These are phyloP conservation scores for Aspergillus proliferans DNA, from an alignment of 2,329 filamentous ascomycete genomes.

Conservation along the genomic window DNA sequence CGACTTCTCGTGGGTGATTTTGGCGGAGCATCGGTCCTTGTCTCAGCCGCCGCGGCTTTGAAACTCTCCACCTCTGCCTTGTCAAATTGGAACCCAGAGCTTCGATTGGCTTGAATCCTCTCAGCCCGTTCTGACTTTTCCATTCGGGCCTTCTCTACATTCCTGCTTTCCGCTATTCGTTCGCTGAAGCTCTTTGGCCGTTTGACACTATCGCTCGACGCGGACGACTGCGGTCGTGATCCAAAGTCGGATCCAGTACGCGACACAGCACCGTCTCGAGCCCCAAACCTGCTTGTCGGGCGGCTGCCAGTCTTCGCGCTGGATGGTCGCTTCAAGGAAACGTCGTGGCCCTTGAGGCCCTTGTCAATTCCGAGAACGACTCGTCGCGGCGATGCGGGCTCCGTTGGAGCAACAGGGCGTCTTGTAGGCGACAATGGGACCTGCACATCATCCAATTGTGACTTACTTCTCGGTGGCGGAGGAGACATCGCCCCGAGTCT, in stretches of 20 bases:
- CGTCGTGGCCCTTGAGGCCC: conserved; percentile 69
- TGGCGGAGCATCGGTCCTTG: conserved; percentile 16
- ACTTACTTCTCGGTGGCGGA: conserved; percentile 9
- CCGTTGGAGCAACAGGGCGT: conserved; percentile 40
- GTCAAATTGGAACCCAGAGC: conserved; percentile 38
- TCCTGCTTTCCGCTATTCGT: conserved; percentile 64
- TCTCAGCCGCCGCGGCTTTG: conserved; percentile 32
- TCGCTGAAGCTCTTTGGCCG: conserved; percentile 69
- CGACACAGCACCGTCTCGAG: conserved; percentile 20
- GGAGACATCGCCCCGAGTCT: conserved; percentile 10
- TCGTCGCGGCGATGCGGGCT: conserved; percentile 69
- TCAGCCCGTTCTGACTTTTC: conserved; percentile 34
- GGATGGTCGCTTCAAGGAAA: conserved; percentile 71
- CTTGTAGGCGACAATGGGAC: conserved; percentile 69
- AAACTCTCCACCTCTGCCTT: conserved; percentile 39
- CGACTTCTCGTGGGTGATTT: conserved; percentile 45
- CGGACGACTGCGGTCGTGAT: conserved; percentile 21
- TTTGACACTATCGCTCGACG: conserved; percentile 17
- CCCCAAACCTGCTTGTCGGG: conserved; percentile 24
- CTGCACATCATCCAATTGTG: conserved; percentile 48
- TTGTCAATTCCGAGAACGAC: conserved; percentile 85
- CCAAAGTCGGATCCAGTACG: conserved; percentile 16
- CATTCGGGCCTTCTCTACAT: conserved; percentile 32
- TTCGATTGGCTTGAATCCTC: conserved; percentile 34
- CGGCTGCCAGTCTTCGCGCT: conserved; percentile 22